Evolutionary conservation across 2,329 filamentous ascomycete genomes (phyloP).

Genomic region (Neophaeococcomyces aloes): DNA sequence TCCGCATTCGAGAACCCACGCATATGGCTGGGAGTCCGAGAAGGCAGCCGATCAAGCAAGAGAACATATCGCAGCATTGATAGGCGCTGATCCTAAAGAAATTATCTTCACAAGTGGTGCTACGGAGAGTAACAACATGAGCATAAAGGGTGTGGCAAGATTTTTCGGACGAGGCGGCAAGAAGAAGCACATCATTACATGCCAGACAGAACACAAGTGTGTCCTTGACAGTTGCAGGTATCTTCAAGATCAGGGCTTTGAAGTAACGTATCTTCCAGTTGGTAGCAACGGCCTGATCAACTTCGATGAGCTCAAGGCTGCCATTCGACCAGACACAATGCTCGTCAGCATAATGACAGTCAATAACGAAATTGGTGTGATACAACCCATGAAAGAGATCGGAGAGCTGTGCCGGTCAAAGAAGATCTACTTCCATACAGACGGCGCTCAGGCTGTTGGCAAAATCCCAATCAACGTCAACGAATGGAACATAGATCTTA

Average conservation of each 20-base stretch:
- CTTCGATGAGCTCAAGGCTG: constrained; percentile 72
- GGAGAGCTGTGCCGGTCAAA: constrained; percentile 80
- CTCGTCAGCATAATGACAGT: constrained; percentile 97
- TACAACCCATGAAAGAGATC: constrained; percentile 89
- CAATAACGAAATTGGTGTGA: constrained; percentile 99
- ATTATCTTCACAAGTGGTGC: constrained; percentile 98
- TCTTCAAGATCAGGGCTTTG: constrained; percentile 91
- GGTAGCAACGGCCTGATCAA: constrained; percentile 74
- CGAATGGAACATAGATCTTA: constrained; percentile 93
- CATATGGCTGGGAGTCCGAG: constrained; percentile 97
- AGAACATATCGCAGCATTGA: constrained; percentile 69
- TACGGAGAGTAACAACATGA: constrained; percentile 99
- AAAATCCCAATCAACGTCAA: constrained; percentile 97
- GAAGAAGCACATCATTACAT: constrained; percentile 97
- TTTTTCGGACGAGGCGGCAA: constrained; percentile 90
- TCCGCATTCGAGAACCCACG: constrained; percentile 91
- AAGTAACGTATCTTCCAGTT: constrained; percentile 93
- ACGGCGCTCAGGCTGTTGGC: constrained; percentile 93
- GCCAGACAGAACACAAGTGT: constrained; percentile 97
- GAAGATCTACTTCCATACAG: constrained; percentile 97
- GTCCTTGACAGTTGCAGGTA: constrained; percentile 94
- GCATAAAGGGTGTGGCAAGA: constrained; percentile 91
- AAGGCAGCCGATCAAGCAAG: constrained; percentile 83
- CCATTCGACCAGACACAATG: constrained; percentile 81
- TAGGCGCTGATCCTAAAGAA: constrained; percentile 91